These are phyloP conservation scores for Chlorella vulgaris DNA, from an alignment of 139 green algal species.

Conservation along the genomic window DNA sequence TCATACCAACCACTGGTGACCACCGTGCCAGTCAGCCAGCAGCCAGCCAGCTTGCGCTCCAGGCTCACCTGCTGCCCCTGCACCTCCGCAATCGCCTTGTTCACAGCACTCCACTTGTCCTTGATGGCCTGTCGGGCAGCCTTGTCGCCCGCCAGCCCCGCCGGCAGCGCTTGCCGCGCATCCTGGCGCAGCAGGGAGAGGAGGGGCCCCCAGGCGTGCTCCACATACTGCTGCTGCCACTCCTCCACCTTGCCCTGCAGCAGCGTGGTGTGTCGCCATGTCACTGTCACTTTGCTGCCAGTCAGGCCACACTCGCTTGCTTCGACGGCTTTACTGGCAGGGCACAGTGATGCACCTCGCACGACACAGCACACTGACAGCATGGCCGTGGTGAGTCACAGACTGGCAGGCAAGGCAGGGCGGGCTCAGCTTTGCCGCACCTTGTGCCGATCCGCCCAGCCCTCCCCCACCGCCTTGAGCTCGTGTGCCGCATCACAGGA, in stretches of 20 bases:
- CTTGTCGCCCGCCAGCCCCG: slow-evolving; percentile 8
- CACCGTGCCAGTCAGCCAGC: too few species aligned
- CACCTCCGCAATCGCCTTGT: slow-evolving; percentile 18
- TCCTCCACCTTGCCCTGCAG: slow-evolving; percentile 20
- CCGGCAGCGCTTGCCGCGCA: not conserved
- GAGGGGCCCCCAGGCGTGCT: slow-evolving; percentile 5
- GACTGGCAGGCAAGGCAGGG: too few species aligned
- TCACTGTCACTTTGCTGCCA: too few species aligned
- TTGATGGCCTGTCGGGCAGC: slow-evolving; percentile 22
- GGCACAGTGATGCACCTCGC: too few species aligned
- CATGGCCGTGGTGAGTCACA: too few species aligned
- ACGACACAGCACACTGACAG: too few species aligned
- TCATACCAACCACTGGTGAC: too few species aligned
- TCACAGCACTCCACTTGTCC: slow-evolving; percentile 23
- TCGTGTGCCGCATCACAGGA: slow-evolving; percentile 40
- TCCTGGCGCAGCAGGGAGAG: slow-evolving; percentile 23
- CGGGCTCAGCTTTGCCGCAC: too few species aligned
- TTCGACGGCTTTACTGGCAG: too few species aligned
- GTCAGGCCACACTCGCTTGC: too few species aligned
- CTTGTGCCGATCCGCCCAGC: slow-evolving; percentile 69
- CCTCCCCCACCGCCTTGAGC: slow-evolving; percentile 51
- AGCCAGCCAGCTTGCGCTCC: not conserved
- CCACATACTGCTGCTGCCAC: slow-evolving; percentile 8
- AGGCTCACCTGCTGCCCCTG: slow-evolving; percentile 17
- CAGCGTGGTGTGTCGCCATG: too few species aligned